Percentiles rank a stretch among this genome's conserved stretches.
These are phyloP conservation scores for Gamsiella multidivaricata DNA, from an alignment of 192 early-diverging fungal species.

Conservation along the genomic window DNA sequence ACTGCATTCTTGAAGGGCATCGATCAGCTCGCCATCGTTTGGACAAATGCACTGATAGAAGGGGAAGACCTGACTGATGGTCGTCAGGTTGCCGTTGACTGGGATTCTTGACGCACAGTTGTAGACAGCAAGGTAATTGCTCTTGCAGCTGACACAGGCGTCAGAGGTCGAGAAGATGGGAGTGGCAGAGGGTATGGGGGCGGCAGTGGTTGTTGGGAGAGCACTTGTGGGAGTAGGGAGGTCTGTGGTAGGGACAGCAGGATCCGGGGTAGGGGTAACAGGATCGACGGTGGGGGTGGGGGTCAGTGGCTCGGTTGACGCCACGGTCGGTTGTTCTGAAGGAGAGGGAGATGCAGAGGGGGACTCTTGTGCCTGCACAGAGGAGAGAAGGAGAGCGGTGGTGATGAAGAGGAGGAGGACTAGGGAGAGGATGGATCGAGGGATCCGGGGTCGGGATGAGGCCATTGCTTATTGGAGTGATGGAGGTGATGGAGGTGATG, in stretches of 20 bases:
- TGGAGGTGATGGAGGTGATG: not conserved
- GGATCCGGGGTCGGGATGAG: not conserved
- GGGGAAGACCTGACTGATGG: conserved; percentile 39
- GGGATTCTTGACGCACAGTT: conserved; percentile 24
- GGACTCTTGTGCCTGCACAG: conserved; percentile 10
- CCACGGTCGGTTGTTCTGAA: not conserved
- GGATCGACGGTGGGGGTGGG: not conserved
- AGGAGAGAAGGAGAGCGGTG: conserved; percentile 8
- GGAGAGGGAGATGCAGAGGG: not conserved
- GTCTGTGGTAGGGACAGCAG: not conserved
- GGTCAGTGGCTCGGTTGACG: not conserved
- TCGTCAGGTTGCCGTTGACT: conserved; percentile 24
- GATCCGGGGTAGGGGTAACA: not conserved
- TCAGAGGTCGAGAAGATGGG: conserved; percentile 37
- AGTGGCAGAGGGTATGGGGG: conserved; percentile 2
- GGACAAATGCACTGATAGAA: conserved; percentile 42
- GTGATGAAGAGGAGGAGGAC: conserved; percentile 6
- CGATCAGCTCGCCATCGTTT: conserved; percentile 5
- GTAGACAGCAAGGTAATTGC: conserved; percentile 3
- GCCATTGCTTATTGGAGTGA: not conserved
- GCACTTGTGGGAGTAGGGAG: not conserved
- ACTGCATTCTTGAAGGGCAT: conserved; percentile 26
- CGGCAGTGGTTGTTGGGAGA: not conserved
- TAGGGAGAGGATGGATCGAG: not conserved
- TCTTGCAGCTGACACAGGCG: conserved; percentile 18